Evolutionary conservation across 2,329 filamentous ascomycete genomes (phyloP).

Genomic region (Penicillium sp.): DNA sequence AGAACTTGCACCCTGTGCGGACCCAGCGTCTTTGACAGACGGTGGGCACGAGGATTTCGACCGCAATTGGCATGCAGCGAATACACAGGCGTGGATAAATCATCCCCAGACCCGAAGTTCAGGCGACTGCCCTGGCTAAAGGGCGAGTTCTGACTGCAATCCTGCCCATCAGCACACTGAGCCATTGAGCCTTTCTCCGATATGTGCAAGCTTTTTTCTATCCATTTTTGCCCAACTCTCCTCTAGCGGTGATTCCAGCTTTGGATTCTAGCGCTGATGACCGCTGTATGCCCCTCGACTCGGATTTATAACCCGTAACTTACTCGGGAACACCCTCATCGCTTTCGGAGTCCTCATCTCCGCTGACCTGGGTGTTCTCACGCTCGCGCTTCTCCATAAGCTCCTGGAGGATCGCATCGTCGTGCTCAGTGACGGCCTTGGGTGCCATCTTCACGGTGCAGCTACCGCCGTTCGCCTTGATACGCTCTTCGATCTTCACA

Average conservation of each 20-base stretch:
- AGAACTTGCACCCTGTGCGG: conserved; percentile 28
- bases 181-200: conserved; percentile 18
- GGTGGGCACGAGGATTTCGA: conserved; percentile 15
- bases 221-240: conserved; percentile 21
- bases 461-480: conserved; percentile 72
- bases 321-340: conserved; percentile 74
- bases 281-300: conserved; percentile 16
- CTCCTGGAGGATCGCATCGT: conserved; percentile 93
- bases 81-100: conserved; percentile 16
- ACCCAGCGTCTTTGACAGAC: conserved; percentile 8
- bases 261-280: conserved; percentile 17
- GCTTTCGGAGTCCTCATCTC: conserved; percentile 93
- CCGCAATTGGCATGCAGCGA: conserved; percentile 15
- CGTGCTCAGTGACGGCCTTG: conserved; percentile 97
- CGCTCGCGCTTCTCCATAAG: conserved; percentile 99
- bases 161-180: conserved; percentile 19
- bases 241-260: conserved; percentile 15
- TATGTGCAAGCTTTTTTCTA: conserved; percentile 19
- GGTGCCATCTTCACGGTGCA: conserved; percentile 96
- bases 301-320: conserved; percentile 12
- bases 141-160: conserved; percentile 23
- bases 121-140: conserved; percentile 20
- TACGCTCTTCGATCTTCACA: conserved; percentile 76
- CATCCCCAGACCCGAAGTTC: conserved; percentile 18
- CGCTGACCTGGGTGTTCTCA: conserved; percentile 96